Evolutionary conservation across 2,329 filamentous ascomycete genomes (phyloP), one percentile per base, ranked within the genome.

Genomic region (Atkinsonella texensis): DNA sequence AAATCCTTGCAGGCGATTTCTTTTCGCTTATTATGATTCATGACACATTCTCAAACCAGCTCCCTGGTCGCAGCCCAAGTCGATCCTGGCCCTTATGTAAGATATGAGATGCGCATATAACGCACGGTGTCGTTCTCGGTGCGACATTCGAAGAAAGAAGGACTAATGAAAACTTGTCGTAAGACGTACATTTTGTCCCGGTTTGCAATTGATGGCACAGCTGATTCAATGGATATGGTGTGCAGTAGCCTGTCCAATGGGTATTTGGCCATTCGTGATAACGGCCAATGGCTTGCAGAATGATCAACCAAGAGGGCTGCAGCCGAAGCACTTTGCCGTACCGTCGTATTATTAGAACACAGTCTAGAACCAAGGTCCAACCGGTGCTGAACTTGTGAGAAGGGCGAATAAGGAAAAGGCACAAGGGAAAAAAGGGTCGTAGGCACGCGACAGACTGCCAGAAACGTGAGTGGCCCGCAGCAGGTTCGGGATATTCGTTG

Each of bases 391-490:
- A 44, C 1, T 31, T 28, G n/a, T 31, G 12, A 2, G 18, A 44
- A 12, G n/a, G 42, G 7, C 20, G 13, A 20, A 18, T 42, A 3
- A 20, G 40, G 12, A 18, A 4, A 18, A 4, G 17, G 1, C 3
- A 18, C 2, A 20, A 9, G 35, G 2, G 8, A 23, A 38, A 7
- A 23, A 13, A 12, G 17, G 15, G 46, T 49, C 11, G 13, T 13
- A 40, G 41, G 33, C 51, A 52, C 46, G 31, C 51, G 46, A 52
- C 46, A 41, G 35, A 45, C 46, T 49, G 51, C 51, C 46, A 20
- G 11, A 45, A 49, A 8, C 23, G 33, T 45, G 23, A 20, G 20
- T 18, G 40, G 32, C 32, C 32, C 10, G 35, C 17, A n/a, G 31
- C 32, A 31, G 45, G 28, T 51, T 18, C 28, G 50, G 11, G 17